Conservation (phyloP, 768 basidiomycete species). For the Leccinum broughii region DNA sequence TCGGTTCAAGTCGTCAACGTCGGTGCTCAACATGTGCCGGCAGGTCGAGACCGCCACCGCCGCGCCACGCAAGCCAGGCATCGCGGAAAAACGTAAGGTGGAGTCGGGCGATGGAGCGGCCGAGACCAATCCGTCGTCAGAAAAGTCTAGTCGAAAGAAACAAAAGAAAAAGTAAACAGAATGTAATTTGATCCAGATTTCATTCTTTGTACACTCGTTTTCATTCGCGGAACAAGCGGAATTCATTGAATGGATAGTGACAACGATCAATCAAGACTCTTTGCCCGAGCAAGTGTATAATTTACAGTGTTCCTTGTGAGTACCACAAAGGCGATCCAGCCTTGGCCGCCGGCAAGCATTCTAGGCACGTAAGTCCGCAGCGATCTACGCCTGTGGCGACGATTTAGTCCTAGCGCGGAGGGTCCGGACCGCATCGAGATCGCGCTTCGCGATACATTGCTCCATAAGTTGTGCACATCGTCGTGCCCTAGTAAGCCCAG, state of each 20-base stretch:
- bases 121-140: constrained; percentile 33
- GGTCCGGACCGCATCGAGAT: constrained; percentile 21
- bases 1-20: constrained; percentile 63
- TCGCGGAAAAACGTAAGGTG: constrained; percentile 41
- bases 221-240: not conserved
- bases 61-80: constrained; percentile 7
- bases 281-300: not conserved
- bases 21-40: constrained; percentile 61
- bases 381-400: constrained; percentile 11
- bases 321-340: not conserved
- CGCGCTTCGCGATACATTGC: constrained; percentile 24
- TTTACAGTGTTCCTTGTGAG: not conserved
- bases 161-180: constrained; percentile 38
- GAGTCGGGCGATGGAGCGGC: constrained; percentile 24
- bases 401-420: constrained; percentile 20
- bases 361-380: not conserved
- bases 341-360: not conserved
- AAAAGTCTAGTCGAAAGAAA: constrained; percentile 46
- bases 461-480: constrained; percentile 30
- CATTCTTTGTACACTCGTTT: not conserved
- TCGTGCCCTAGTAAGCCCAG: constrained; percentile 22
- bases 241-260: not conserved
- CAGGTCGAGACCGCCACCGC: constrained; percentile 48
- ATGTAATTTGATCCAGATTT: not conserved
- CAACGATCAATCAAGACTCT: not conserved